Base-by-base conservation (phyloP, 768 basidiomycete species). In the Cubamyces sp. region DNA sequence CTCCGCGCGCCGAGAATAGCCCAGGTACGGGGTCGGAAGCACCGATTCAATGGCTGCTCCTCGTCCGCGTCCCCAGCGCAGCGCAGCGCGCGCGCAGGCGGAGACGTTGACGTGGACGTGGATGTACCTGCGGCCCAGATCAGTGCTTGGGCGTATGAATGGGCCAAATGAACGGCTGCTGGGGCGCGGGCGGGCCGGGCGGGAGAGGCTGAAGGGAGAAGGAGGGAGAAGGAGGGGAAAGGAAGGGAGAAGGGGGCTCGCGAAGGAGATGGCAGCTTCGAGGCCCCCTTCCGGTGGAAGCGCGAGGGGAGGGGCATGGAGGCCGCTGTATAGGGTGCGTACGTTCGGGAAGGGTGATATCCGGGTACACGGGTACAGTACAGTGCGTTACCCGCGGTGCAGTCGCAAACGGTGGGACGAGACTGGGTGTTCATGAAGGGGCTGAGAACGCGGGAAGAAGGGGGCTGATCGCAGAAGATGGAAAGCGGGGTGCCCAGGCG, bases 401-500 rank as follows among this genome's bases (percentile, higher is more conserved):
- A 46, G 3, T 46, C 23, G 45, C 45, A 25, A 21, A 21, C 45
- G 45, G 19, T 11, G 34, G 26, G 54, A 28, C 43, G 45, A 3
- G 57, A 37, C 57, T 59, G 57, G 57, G 37, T 34, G 37, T 34
- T 28, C 57, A 45, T 37, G 48, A 19, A 28, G 40, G 39, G 40
- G 26, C 41, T 52, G 57, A 30, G 57, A 59, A 52, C 47, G 37
- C 21, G 45, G 49, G 25, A 12, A 5, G 12, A 15, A 12, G 26
- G 21, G 57, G 25, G 57, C 40, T 52, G 57, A 59, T 59, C 57
- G 49, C 28, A 59, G 57, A 52, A 59, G 57, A 42, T 15, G 26
- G 49, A 34, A 34, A 11, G 34, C 34, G 34, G 34, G 34, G n/a
- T 41, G 41, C 28, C 57, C 57, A 42, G 51, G 57, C 57, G 57